Evolutionary conservation across 2,329 filamentous ascomycete species (phyloP).

Genomic region (Alternaria hordeiaustralica): DNA sequence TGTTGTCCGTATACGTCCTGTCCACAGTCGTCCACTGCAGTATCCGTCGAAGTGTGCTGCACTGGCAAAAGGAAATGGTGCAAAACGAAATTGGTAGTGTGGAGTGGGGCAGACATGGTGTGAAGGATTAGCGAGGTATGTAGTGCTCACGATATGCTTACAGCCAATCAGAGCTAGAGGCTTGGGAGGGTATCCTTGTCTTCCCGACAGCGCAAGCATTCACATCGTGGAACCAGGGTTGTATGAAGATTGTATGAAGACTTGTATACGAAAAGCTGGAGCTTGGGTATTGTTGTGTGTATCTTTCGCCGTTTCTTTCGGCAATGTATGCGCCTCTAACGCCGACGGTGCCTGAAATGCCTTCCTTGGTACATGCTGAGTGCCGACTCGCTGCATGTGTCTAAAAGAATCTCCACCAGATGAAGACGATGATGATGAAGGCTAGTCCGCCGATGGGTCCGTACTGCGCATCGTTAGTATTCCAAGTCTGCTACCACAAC

Average conservation of each 20-base stretch:
- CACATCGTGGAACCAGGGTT: background rate
- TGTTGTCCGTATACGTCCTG: background rate
- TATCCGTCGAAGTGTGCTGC: background rate
- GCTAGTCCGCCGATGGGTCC: slow-evolving; percentile 84
- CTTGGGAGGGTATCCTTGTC: background rate
- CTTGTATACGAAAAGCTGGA: slow-evolving; percentile 5
- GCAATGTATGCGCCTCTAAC: slow-evolving; percentile 11
- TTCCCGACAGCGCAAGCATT: background rate
- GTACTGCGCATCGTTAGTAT: slow-evolving; percentile 62
- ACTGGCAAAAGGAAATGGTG: background rate
- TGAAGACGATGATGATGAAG: slow-evolving; percentile 81
- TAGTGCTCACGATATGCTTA: background rate
- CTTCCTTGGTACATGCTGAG: background rate
- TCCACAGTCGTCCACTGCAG: background rate
- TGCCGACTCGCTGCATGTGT: background rate
- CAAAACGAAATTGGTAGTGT: slow-evolving; percentile 6
- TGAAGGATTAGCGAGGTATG: slow-evolving; percentile 9
- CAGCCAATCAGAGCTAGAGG: slow-evolving; percentile 1
- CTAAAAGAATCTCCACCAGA: slow-evolving; percentile 93
- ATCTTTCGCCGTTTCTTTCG: slow-evolving; percentile 2
- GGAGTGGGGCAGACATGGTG: slow-evolving; percentile 9
- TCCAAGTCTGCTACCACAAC: too few species aligned
- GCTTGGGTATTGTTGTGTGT: slow-evolving; percentile 28
- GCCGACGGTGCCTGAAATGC: slow-evolving; percentile 3
- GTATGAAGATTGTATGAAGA: background rate